A percentile compares a stretch with the other conserved stretches of the same genome.
These are phyloP conservation scores for Falciphora oryzae DNA, from an alignment of 2,329 filamentous ascomycete genomes.

Conservation along the genomic window DNA sequence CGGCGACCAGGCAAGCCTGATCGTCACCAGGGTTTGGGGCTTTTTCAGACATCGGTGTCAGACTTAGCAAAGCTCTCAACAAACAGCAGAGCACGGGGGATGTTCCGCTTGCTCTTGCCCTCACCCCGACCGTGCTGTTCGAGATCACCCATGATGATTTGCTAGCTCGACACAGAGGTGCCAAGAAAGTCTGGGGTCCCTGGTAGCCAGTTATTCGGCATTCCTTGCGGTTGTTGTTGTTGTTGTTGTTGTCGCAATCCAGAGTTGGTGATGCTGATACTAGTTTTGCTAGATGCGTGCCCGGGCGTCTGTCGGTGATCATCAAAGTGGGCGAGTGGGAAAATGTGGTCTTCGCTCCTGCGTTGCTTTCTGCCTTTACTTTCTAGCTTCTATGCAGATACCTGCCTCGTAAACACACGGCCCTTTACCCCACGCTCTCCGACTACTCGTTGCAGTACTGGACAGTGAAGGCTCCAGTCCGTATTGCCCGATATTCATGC, in stretches of 20 bases:
- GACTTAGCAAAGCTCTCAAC: background rate
- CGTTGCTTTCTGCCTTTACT: too few species aligned
- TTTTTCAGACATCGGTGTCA: background rate
- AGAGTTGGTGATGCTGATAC: background rate
- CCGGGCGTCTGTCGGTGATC: background rate
- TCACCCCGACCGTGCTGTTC: background rate
- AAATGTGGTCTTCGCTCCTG: too few species aligned
- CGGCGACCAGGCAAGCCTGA: background rate
- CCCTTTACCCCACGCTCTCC: too few species aligned
- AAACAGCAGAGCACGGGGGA: background rate
- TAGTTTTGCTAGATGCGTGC: background rate
- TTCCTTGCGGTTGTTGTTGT: background rate
- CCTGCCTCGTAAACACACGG: background rate
- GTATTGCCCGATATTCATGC: background rate
- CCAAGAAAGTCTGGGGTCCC: background rate
- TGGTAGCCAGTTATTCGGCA: background rate
- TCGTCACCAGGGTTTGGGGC: background rate
- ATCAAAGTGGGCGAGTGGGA: background rate
- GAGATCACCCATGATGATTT: background rate
- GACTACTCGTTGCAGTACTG: background rate
- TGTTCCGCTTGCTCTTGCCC: background rate
- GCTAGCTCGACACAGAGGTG: background rate
- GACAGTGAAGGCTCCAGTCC: background rate
- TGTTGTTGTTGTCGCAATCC: background rate
- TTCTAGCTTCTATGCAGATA: too few species aligned